Evolutionary conservation across 192 early-diverging fungal genomes (phyloP).

Genomic region (Allomyces macrogynus): DNA sequence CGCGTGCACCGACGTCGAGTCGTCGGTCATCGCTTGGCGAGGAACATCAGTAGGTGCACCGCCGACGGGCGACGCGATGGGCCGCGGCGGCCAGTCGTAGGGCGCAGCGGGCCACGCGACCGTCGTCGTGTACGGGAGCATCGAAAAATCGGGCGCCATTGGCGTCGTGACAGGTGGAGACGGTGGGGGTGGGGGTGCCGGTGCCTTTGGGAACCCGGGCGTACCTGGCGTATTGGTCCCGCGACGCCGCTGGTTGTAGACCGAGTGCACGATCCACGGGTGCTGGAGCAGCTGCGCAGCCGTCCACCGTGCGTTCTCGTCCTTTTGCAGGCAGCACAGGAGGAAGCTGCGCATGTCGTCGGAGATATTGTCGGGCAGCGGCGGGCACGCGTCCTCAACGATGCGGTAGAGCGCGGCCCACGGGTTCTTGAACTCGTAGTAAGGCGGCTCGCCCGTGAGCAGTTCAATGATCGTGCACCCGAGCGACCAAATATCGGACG

Average conservation of each 20-base stretch:
- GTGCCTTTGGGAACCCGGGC: too few relatives aligned
- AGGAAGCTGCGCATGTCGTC: conserved; percentile 64
- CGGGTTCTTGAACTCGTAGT: conserved; percentile 46
- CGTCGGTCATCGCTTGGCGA: too few relatives aligned
- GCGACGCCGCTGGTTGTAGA: conserved; percentile 10
- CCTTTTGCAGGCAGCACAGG: conserved; percentile 64
- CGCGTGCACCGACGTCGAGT: too few relatives aligned
- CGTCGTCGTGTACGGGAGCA: too few relatives aligned
- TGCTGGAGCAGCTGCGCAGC: conserved; percentile 54
- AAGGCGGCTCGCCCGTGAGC: conserved; percentile 81
- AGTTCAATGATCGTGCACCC: conserved; percentile 90
- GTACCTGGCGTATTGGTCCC: too few relatives aligned
- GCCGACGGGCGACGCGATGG: too few relatives aligned
- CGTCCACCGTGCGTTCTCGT: conserved; percentile 44
- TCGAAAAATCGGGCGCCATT: too few relatives aligned
- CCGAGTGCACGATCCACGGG: conserved; percentile 41
- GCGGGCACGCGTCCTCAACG: conserved; percentile 76
- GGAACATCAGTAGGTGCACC: too few relatives aligned
- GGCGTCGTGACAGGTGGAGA: too few relatives aligned
- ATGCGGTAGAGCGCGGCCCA: conserved; percentile 89
- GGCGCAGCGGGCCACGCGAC: too few relatives aligned
- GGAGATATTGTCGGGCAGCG: conserved; percentile 60
- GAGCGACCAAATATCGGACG: conserved; percentile 89
- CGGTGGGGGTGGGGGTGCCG: too few relatives aligned
- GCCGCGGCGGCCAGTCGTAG: too few relatives aligned